These are phyloP conservation scores for Acanthamoeba lenticulata DNA, from an alignment of 208 protist genomes.

Conservation along the genomic window DNA sequence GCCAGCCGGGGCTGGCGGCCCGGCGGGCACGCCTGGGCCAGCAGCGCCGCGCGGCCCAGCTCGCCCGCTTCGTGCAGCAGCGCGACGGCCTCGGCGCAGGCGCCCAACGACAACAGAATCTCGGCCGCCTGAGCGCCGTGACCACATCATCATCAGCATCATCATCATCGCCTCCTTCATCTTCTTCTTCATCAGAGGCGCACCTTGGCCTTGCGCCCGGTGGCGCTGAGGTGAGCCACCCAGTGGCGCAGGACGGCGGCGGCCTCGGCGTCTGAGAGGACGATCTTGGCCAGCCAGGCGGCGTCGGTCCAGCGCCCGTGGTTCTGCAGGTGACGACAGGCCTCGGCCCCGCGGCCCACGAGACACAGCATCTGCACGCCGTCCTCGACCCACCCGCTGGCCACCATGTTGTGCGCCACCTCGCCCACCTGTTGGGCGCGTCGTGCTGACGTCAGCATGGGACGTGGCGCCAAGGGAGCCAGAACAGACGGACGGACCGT, in stretches of 20 bases:
- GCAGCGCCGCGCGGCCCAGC: neutral
- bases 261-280: neutral
- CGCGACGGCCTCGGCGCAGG: neutral
- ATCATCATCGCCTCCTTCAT: neutral
- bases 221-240: neutral
- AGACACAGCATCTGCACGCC: constrained; percentile 29
- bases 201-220: constrained; percentile 32
- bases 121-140: neutral
- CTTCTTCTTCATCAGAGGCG: neutral
- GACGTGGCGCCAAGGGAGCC: neutral
- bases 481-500: neutral
- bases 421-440: neutral
- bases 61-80: neutral
- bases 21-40: constrained; percentile 11
- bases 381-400: constrained; percentile 39
- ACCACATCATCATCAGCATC: neutral
- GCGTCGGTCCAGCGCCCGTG: constrained; percentile 48
- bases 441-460: neutral
- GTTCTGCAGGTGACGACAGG: constrained; percentile 8
- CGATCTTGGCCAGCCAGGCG: constrained; percentile 55
- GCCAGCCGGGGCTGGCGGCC: neutral
- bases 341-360: neutral
- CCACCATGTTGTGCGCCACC: constrained; percentile 37
- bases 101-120: constrained; percentile 46
- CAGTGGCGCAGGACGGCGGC: neutral